Conservation (phyloP, 495 filamentous ascomycete genomes). For the Penicillium argentinense region DNA sequence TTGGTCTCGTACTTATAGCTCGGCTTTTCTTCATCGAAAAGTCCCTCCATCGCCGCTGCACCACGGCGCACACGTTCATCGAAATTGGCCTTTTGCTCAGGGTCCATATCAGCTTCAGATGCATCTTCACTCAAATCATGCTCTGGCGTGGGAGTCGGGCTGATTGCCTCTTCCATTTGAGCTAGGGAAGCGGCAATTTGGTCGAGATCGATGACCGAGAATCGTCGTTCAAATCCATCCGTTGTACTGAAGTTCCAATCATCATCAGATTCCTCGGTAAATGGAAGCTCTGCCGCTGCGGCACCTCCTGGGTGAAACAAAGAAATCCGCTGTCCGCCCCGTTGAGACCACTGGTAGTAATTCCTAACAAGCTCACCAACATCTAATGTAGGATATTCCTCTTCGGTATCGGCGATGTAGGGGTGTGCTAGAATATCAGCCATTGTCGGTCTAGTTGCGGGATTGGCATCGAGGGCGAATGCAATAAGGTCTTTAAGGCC, state of each 20-base stretch:
- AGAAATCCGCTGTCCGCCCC: constrained; percentile 80
- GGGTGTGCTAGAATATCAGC: constrained; percentile 45
- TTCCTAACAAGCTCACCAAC: constrained; percentile 73
- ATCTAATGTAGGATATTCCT: constrained; percentile 65
- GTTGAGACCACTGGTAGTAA: constrained; percentile 82
- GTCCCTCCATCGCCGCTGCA: constrained; percentile 45
- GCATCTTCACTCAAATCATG: constrained; percentile 24
- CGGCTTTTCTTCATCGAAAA: constrained; percentile 49
- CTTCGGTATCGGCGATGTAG: constrained; percentile 57
- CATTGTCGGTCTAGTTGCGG: constrained; percentile 69
- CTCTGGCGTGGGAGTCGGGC: constrained; percentile 23
- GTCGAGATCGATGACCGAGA: constrained; percentile 48
- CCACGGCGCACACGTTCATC: constrained; percentile 51
- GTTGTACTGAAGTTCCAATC: constrained; percentile 95
- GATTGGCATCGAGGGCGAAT: constrained; percentile 75
- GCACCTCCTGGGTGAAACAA: constrained; percentile 78
- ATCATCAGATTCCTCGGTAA: constrained; percentile 48
- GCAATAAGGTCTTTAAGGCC: constrained; percentile 74
- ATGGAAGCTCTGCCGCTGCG: constrained; percentile 55
- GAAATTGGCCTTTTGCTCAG: constrained; percentile 44
- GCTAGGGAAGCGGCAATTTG: constrained; percentile 45
- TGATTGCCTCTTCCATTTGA: constrained; percentile 36
- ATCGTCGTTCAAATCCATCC: constrained; percentile 71
- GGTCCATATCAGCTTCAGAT: constrained; percentile 29
- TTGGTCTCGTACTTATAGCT: constrained; percentile 51